These are phyloP conservation scores for Gossypium anomalum DNA, from an alignment of 345 rosid species.

Conservation along the genomic window DNA sequence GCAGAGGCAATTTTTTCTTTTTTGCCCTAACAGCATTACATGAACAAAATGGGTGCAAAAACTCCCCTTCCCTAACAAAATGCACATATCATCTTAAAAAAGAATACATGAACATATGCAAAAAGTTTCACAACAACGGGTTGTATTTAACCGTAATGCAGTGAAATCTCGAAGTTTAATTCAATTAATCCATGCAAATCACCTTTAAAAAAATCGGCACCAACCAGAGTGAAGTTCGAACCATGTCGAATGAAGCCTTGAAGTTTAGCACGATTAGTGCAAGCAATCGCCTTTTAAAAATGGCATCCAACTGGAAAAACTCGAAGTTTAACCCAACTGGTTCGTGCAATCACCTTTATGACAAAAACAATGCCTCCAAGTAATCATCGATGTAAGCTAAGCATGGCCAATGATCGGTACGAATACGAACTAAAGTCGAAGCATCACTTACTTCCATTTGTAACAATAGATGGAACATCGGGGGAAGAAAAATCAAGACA, in stretches of 20 bases:
- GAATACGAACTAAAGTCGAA: conserved; percentile 79
- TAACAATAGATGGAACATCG: conserved; percentile 84
- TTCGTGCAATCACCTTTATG: conserved; percentile 7
- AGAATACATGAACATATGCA: too few relatives aligned
- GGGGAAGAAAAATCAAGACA: conserved; percentile 82
- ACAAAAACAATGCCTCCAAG: conserved; percentile 74
- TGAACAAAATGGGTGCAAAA: too few relatives aligned
- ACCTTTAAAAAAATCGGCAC: neutral
- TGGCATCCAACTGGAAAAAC: neutral
- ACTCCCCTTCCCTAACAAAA: too few relatives aligned
- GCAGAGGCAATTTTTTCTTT: neutral
- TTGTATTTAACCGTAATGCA: neutral
- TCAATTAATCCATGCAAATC: neutral
- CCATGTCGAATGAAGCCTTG: neutral
- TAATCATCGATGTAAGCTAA: conserved; percentile 93
- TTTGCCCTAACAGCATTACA: too few relatives aligned
- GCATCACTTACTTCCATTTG: conserved; percentile 83
- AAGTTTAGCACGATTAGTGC: neutral
- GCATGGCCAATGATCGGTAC: conserved; percentile 99
- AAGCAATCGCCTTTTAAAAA: neutral
- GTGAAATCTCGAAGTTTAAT: neutral
- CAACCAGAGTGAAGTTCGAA: too few relatives aligned
- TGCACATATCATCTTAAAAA: too few relatives aligned
- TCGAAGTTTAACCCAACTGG: neutral
- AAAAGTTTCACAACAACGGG: too few relatives aligned